Evolutionary conservation across 1,284 basidiomycete genomes (phyloP).

Genomic region (Tranzscheliella williamsii): DNA sequence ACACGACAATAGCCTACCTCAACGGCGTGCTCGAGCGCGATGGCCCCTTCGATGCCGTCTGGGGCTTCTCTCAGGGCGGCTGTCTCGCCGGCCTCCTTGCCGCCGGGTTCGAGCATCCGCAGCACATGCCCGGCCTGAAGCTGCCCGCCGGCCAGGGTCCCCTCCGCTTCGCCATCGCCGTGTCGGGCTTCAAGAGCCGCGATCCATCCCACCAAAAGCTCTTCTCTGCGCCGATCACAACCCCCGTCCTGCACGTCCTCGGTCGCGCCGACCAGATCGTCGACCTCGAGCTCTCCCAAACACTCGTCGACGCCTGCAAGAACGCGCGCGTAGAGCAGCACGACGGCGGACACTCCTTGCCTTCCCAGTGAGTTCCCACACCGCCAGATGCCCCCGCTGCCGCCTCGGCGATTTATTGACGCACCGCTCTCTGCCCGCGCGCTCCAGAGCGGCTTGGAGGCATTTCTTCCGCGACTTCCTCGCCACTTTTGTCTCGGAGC

Average conservation of each 20-base stretch:
- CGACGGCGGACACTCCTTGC: slow-evolving; percentile 57
- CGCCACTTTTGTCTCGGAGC: slow-evolving; percentile 37
- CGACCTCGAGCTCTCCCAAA: slow-evolving; percentile 44
- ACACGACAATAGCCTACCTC: slow-evolving; percentile 45
- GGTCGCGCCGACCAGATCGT: slow-evolving; percentile 50
- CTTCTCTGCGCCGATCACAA: slow-evolving; percentile 44
- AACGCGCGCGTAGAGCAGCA: slow-evolving; percentile 54
- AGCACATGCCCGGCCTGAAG: slow-evolving; percentile 29
- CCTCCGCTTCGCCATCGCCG: slow-evolving; percentile 51
- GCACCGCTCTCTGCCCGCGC: background rate
- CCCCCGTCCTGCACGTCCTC: slow-evolving; percentile 50
- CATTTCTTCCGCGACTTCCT: slow-evolving; percentile 57
- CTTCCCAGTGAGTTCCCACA: slow-evolving; percentile 40
- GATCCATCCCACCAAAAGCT: slow-evolving; percentile 42
- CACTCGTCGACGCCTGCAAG: slow-evolving; percentile 40
- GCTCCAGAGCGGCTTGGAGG: slow-evolving; percentile 53
- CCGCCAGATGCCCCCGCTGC: too few relatives aligned
- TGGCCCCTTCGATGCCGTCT: slow-evolving; percentile 57
- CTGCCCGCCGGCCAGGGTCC: slow-evolving; percentile 34
- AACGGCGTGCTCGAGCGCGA: slow-evolving; percentile 38
- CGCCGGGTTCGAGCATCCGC: slow-evolving; percentile 52
- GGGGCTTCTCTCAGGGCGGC: slow-evolving; percentile 56
- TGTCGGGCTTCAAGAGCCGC: slow-evolving; percentile 53
- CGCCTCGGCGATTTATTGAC: background rate
- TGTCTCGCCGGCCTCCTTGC: slow-evolving; percentile 49